A percentile compares a stretch with the other conserved stretches of the same genome.
phyloP scores from a whole-genome alignment of 176 grass and related monocot genomes.

The Eleusine coracana region DNA sequence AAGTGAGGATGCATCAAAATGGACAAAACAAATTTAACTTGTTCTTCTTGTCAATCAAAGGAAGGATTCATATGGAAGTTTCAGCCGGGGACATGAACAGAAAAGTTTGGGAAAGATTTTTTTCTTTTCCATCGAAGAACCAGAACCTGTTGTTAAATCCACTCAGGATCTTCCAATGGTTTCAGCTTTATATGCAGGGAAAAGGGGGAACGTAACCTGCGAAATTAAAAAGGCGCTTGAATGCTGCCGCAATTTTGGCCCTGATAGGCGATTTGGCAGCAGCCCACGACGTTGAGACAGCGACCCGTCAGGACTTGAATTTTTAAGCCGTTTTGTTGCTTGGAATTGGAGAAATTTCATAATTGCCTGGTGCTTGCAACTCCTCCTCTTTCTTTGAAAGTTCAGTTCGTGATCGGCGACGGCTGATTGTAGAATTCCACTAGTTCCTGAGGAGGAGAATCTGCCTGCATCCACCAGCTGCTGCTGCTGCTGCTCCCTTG shows the following conservation, averaged over 20 bases:
- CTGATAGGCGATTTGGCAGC: neutral
- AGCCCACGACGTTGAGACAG: neutral
- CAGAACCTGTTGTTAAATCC: neutral
- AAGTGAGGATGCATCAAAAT: neutral
- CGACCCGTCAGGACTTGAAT: neutral
- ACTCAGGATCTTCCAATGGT: neutral
- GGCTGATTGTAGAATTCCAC: neutral
- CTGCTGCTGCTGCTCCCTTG: neutral
- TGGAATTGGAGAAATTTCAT: neutral
- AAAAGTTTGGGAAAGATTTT: neutral
- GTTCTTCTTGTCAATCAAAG: neutral
- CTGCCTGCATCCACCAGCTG: neutral
- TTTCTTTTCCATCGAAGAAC: too few species aligned
- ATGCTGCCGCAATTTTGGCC: conserved; percentile 27
- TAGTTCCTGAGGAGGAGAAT: neutral
- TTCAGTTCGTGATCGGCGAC: neutral
- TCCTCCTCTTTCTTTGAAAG: neutral
- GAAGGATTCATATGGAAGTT: neutral
- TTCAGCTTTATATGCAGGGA: neutral
- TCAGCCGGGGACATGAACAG: neutral
- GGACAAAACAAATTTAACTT: neutral
- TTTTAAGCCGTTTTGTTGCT: neutral
- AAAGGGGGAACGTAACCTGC: neutral
- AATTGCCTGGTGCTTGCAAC: neutral
- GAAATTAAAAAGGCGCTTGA: conserved; percentile 22